Percentiles rank a stretch among this genome's conserved stretches.
Evolutionary conservation across 768 basidiomycete species (phyloP).

Genomic region (Collybiopsis luxurians): DNA sequence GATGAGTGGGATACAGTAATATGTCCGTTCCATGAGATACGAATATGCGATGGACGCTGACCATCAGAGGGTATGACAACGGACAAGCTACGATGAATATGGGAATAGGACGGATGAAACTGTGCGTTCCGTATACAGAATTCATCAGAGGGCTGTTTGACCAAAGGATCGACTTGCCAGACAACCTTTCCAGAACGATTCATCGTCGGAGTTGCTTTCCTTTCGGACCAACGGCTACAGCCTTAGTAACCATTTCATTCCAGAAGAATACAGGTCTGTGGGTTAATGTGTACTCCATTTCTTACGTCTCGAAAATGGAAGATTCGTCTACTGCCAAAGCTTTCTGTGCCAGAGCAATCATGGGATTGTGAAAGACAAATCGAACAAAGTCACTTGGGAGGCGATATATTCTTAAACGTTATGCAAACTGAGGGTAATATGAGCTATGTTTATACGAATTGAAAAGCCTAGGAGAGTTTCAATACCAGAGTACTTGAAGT

Average conservation of each 20-base stretch:
- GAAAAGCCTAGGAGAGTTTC: constrained; percentile 47
- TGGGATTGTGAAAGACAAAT: constrained; percentile 89
- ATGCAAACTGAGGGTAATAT: constrained; percentile 62
- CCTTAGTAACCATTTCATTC: constrained; percentile 50
- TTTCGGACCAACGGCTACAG: constrained; percentile 62
- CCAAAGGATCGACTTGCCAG: constrained; percentile 72
- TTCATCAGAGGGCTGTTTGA: constrained; percentile 14
- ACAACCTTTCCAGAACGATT: constrained; percentile 86
- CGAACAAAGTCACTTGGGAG: constrained; percentile 85
- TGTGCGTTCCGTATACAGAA: constrained; percentile 61
- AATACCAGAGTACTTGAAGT: constrained; percentile 73
- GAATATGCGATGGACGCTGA: constrained; percentile 95
- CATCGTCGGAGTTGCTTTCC: constrained; percentile 65
- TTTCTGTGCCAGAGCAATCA: constrained; percentile 71
- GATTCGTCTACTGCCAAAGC: constrained; percentile 78
- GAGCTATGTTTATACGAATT: not conserved
- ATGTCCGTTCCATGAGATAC: constrained; percentile 85
- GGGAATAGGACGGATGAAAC: constrained; percentile 85
- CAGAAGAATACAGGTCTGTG: constrained; percentile 81
- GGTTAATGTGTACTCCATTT: constrained; percentile 81
- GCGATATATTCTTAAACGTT: constrained; percentile 87
- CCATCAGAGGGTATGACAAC: constrained; percentile 81
- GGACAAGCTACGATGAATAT: constrained; percentile 70
- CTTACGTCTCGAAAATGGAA: constrained; percentile 83
- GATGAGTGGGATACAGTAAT: constrained; percentile 52